Evolutionary conservation across 805 yeast genomes (phyloP).

Genomic region (Tetrapisispora iriomotensis): DNA sequence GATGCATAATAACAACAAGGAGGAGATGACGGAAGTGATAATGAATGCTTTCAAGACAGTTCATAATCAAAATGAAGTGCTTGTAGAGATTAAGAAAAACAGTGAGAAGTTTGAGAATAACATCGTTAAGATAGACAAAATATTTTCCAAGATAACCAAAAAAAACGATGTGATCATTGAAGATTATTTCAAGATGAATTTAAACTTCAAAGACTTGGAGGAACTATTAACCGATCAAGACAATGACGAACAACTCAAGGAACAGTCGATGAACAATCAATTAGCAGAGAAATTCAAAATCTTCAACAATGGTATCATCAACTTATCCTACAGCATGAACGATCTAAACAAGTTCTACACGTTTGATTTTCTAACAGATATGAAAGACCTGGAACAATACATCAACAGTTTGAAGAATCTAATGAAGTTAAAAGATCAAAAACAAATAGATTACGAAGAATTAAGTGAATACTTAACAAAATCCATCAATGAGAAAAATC

Average conservation of each 20-base stretch:
- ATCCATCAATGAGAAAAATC: slow-evolving; percentile 56
- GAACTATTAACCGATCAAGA: slow-evolving; percentile 39
- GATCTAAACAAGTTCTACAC: slow-evolving; percentile 49
- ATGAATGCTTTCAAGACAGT: slow-evolving; percentile 89
- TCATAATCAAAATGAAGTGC: slow-evolving; percentile 58
- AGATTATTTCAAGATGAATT: slow-evolving; percentile 63
- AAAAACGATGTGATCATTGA: slow-evolving; percentile 62
- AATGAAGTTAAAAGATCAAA: slow-evolving; percentile 79
- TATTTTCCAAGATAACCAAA: slow-evolving; percentile 61
- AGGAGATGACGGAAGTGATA: slow-evolving; percentile 79
- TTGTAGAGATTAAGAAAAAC: slow-evolving; percentile 71
- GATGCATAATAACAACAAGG: slow-evolving; percentile 28
- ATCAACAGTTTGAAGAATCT: slow-evolving; percentile 53
- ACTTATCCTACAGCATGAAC: slow-evolving; percentile 34
- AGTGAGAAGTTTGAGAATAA: slow-evolving; percentile 81
- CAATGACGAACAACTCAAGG: no score
- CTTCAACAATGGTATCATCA: slow-evolving; percentile 40
- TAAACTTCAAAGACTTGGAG: slow-evolving; percentile 60
- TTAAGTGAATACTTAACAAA: slow-evolving; percentile 67
- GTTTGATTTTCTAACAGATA: slow-evolving; percentile 67
- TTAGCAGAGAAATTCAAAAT: slow-evolving; percentile 30
- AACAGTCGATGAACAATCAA: slow-evolving; percentile 6
- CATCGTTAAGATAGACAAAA: slow-evolving; percentile 64
- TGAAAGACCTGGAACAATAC: slow-evolving; percentile 83
- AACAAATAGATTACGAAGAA: slow-evolving; percentile 84